Conservation (phyloP, 371 early-diverging fungal species). For the Saksenaea vasiformis region DNA sequence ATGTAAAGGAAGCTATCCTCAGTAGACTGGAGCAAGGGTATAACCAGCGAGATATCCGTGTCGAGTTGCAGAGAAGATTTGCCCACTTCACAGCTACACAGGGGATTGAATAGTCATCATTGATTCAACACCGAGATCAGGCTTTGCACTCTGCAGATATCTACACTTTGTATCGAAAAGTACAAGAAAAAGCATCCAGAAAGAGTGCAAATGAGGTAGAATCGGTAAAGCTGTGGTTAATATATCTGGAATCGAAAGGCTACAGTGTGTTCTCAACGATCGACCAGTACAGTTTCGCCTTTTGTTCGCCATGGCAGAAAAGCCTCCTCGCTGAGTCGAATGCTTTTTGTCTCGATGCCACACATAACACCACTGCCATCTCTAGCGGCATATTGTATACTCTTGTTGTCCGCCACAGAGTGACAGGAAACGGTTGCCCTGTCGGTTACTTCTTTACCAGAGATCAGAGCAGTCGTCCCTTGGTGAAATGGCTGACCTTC, state of each 20-base stretch:
- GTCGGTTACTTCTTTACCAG: neutral
- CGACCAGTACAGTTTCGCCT: neutral
- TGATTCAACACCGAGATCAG: neutral
- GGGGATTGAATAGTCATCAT: neutral
- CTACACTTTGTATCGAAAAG: neutral
- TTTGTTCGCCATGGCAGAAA: neutral
- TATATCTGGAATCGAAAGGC: neutral
- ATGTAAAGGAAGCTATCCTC: neutral
- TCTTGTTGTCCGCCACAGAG: neutral
- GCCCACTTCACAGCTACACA: neutral
- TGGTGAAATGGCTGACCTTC: neutral
- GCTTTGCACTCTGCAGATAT: neutral
- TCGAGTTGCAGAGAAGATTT: neutral
- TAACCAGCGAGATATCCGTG: neutral
- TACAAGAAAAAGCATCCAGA: neutral
- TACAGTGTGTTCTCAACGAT: neutral
- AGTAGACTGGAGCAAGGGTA: neutral
- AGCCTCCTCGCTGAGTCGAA: neutral
- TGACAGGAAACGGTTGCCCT: neutral
- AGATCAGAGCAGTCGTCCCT: neutral
- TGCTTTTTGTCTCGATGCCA: slow-evolving; percentile 6
- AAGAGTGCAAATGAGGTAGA: neutral
- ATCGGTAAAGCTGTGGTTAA: neutral
- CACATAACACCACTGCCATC: neutral
- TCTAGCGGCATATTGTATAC: neutral